Evolutionary conservation across 1,284 basidiomycete species (phyloP).

Genomic region (Marasmius oreades): DNA sequence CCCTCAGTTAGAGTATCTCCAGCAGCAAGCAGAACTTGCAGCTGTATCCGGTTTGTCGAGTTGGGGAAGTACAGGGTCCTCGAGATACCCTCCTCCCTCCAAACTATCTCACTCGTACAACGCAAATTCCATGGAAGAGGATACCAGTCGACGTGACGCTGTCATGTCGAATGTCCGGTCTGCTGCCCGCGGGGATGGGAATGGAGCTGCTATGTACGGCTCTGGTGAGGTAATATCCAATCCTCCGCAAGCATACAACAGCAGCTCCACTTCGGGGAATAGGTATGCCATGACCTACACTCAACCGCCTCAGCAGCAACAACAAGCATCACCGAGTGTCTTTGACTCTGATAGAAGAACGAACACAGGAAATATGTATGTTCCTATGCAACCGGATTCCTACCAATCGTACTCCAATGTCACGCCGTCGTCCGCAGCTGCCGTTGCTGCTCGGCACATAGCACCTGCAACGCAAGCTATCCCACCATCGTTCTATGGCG

Average conservation of each 20-base stretch:
- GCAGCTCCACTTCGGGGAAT: conserved; percentile 46
- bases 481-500: conserved; percentile 65
- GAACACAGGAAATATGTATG: conserved; percentile 66
- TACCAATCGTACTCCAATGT: conserved; percentile 51
- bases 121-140: conserved; percentile 24
- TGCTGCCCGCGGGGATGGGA: conserved; percentile 51
- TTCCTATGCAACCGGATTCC: conserved; percentile 77
- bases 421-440: conserved; percentile 30
- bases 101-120: conserved; percentile 70
- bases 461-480: conserved; percentile 47
- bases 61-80: conserved; percentile 40
- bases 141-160: conserved; percentile 51
- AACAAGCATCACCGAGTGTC: conserved; percentile 35
- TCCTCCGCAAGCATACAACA: conserved; percentile 67
- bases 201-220: conserved; percentile 39
- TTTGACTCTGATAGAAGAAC: conserved; percentile 63
- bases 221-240: conserved; percentile 57
- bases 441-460: conserved; percentile 35
- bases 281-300: conserved; percentile 54
- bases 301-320: conserved; percentile 31
- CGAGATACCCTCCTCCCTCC: conserved; percentile 59
- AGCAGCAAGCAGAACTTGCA: conserved; percentile 88
- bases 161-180: conserved; percentile 73
- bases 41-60: conserved; percentile 53
- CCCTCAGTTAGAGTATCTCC: conserved; percentile 84